Evolutionary conservation across 1,284 basidiomycete species (phyloP), one percentile per base, ranked within the genome.

Genomic region (Puccinia polysora): DNA sequence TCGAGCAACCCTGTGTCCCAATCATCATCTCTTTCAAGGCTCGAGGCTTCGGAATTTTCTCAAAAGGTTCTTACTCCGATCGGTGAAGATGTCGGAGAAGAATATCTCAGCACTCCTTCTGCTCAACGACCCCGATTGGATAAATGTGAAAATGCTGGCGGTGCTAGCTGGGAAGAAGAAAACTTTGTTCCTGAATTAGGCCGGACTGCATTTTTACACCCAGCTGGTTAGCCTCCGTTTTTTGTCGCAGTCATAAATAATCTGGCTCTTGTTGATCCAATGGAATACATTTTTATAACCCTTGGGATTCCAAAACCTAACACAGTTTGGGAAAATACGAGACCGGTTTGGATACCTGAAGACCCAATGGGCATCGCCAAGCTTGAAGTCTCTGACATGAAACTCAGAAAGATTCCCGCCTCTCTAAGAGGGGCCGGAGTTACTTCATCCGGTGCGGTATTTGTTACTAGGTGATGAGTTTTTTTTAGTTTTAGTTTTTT

Each of bases 331-430:
- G 67, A 69, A 60, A 58, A 60, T 10, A 59, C 55, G 7, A 38
- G 67, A 18, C 53, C 67, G 12, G 55, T 69, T 34, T 69, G 67
- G 67, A 60, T 69, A 12, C 55, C 67, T 49, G 67, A 69, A 50
- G 67, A 69, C 38, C 67, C 67, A 18, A 49, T 59, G 2, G 67
- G 67, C 14, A 32, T 69, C 10, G 67, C 55, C 6, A 69, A 60
- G n/a, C 52, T 59, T 1, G 67, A 69, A 52, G 56, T 69, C 20
- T n/a, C 20, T 12, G 67, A 69, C 38, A 69, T 69, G 67, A 69
- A 69, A 47, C 45, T 20, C 3, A 45, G 56, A 23, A 69, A 69
- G 15, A 69, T 69, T 20, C 55, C 67, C 2, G 67, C 56, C 12
- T 69, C 67, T 6, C 15, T 50, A 4, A 43, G 28, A 49, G 67